Base-by-base conservation (phyloP, 2,329 filamentous ascomycete genomes). In the Epichloe glyceriae region DNA sequence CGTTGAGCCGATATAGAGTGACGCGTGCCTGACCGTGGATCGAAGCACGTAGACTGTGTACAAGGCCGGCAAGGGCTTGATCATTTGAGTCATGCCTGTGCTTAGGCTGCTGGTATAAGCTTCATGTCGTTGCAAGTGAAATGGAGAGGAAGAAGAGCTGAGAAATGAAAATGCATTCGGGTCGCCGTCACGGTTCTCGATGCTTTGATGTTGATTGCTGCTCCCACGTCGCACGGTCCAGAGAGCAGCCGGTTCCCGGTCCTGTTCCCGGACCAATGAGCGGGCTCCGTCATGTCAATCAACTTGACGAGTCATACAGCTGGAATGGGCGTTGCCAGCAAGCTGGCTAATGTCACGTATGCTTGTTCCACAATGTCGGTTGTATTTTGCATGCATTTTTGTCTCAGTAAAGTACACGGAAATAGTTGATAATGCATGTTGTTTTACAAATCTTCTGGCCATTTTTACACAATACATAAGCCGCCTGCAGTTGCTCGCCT, bases 1-100 rank as follows among this genome's bases (percentile, higher is more conserved):
- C 1, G 93, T 97, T 42, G 88, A 95, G 49, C 93, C 93, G 50
- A 97, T 85, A 67, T 98, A 98, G 30, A 91, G 75, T 2, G 78
- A 80, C 30, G 78, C 75, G 62, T 81, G 82, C 44, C 80, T 77
- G 10, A 89, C 76, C 0, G 83, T 89, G 0, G 91, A 96, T 19
- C 90, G 85, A 37, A 97, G 78, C 15, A 97, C 78, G 65, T 98
- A 97, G 63, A 93, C 94, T 58, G 87, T 88, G 64, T 97, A 97
- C 56, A 96, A 84, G 1, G 90, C 83, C 10, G 91, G 91, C 20
- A 97, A 88, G 0, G 75, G 82, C 58, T 73, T 78, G 20, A 65
- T 55, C 45, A 70, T 58, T 37, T 65, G 62, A 12, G 68, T 57
- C 71, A 76, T 76, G 55, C 56, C 60, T 57, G 46, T 20, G 35